These are phyloP conservation scores for Prunus mume DNA, from an alignment of 306 rosid species.

Conservation along the genomic window DNA sequence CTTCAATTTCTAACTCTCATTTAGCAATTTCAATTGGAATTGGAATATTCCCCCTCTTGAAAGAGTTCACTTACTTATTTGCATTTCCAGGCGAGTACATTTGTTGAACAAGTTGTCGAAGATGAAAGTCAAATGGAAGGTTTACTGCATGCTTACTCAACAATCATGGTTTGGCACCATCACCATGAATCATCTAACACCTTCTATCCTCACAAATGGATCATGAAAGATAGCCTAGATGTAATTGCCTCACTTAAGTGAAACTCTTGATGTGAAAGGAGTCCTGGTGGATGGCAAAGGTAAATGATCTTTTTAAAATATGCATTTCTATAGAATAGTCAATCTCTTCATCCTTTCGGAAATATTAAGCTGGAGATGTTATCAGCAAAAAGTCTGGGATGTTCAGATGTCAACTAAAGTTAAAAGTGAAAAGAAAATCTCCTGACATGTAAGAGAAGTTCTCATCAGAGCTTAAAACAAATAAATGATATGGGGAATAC, in stretches of 20 bases:
- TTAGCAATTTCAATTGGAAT: too few species aligned
- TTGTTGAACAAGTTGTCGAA: conserved; percentile 78
- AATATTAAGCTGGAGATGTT: not conserved
- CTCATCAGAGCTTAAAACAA: not conserved
- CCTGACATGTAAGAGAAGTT: not conserved
- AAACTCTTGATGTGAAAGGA: conserved; percentile 28
- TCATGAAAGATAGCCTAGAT: conserved; percentile 53
- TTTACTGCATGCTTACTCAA: conserved; percentile 56
- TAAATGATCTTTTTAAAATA: conserved; percentile 1
- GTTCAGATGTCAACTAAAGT: not conserved
- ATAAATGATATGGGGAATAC: not conserved
- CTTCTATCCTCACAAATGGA: conserved; percentile 64
- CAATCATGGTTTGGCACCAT: conserved; percentile 75
- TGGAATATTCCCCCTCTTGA: too few species aligned
- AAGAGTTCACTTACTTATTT: conserved; percentile 17
- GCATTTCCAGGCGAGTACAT: conserved; percentile 63
- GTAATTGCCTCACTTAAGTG: conserved; percentile 43
- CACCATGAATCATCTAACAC: conserved; percentile 41
- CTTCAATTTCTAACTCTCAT: conserved; percentile 11
- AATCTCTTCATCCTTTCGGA: not conserved
- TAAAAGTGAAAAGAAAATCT: not conserved
- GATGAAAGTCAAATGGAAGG: conserved; percentile 97
- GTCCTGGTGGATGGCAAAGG: conserved; percentile 20
- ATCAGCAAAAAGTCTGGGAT: not conserved
- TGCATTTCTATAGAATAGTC: not conserved